Conservation (phyloP, 495 filamentous ascomycete species). For the Podospora anserina region DNA sequence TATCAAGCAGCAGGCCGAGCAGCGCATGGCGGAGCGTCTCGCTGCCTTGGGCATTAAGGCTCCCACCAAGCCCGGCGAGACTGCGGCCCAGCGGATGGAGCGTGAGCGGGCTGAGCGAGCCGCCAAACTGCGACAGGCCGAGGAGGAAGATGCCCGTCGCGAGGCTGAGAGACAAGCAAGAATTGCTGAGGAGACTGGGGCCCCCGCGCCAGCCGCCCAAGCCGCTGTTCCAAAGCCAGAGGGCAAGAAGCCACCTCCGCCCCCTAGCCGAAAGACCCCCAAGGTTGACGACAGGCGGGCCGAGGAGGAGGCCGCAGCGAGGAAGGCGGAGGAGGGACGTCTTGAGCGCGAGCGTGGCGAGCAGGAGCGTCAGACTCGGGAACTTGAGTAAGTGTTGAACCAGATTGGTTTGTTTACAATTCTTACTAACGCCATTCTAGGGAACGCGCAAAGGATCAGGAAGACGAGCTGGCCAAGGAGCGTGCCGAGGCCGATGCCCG, state of each 20-base stretch:
- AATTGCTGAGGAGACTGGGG: constrained; percentile 75
- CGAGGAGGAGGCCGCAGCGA: constrained; percentile 53
- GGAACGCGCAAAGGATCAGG: constrained; percentile 69
- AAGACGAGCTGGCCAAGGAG: constrained; percentile 75
- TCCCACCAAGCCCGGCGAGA: constrained; percentile 68
- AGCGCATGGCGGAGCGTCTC: constrained; percentile 95
- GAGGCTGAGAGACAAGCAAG: constrained; percentile 84
- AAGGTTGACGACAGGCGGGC: constrained; percentile 51
- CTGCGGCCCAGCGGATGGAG: constrained; percentile 76
- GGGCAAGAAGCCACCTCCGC: constrained; percentile 80
- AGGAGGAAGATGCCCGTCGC: constrained; percentile 91
- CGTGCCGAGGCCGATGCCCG: constrained; percentile 78
- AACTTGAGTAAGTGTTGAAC: constrained; percentile 73
- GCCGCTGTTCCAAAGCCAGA: constrained; percentile 46
- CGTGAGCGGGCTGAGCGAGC: constrained; percentile 85
- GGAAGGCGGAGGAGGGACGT: constrained; percentile 52
- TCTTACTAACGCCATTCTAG: constrained; percentile 39
- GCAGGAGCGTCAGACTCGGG: constrained; percentile 68
- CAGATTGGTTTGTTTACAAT: not conserved
- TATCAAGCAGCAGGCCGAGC: constrained; percentile 94
- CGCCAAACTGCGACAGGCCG: constrained; percentile 79
- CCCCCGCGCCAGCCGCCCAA: constrained; percentile 49
- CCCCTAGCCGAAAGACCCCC: constrained; percentile 71
- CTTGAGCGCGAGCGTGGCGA: constrained; percentile 68
- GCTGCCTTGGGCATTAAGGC: constrained; percentile 90